phyloP scores from a whole-genome alignment of 176 grass and related monocot species.

The Paspalum notatum region DNA sequence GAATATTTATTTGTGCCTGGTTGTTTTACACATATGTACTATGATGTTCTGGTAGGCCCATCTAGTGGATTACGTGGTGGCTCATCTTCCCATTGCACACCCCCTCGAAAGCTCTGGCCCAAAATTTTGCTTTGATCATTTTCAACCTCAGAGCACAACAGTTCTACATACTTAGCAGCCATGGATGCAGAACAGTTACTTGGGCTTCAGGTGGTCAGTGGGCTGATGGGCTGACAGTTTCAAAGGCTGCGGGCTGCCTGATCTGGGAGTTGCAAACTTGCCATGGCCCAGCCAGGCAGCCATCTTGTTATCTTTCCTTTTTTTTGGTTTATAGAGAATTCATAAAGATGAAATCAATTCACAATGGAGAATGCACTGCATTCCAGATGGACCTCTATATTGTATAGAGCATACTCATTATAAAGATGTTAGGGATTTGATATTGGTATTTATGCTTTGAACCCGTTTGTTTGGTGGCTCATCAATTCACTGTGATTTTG shows the following conservation, averaged over 20 bases:
- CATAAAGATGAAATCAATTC: not conserved
- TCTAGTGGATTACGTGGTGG: too few relatives aligned
- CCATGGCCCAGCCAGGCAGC: not conserved
- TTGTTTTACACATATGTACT: too few relatives aligned
- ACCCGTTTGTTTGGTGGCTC: not conserved
- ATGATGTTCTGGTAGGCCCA: too few relatives aligned
- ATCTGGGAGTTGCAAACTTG: not conserved
- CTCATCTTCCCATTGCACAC: too few relatives aligned
- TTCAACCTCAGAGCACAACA: too few relatives aligned
- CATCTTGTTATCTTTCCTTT: not conserved
- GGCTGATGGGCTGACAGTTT: not conserved
- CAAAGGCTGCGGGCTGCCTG: not conserved
- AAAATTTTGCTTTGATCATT: too few relatives aligned
- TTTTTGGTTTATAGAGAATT: not conserved
- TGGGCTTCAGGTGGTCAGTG: not conserved
- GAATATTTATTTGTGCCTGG: too few relatives aligned
- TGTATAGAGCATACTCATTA: not conserved
- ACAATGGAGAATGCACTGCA: not conserved
- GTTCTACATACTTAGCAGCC: too few relatives aligned
- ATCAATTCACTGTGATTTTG: not conserved
- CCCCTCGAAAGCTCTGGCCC: too few relatives aligned
- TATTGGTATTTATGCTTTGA: not conserved
- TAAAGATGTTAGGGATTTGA: not conserved
- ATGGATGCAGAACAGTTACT: too few relatives aligned
- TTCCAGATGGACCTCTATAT: not conserved